Conservation (phyloP, 257 asterid species). For the Solanum corneliomulleri region DNA sequence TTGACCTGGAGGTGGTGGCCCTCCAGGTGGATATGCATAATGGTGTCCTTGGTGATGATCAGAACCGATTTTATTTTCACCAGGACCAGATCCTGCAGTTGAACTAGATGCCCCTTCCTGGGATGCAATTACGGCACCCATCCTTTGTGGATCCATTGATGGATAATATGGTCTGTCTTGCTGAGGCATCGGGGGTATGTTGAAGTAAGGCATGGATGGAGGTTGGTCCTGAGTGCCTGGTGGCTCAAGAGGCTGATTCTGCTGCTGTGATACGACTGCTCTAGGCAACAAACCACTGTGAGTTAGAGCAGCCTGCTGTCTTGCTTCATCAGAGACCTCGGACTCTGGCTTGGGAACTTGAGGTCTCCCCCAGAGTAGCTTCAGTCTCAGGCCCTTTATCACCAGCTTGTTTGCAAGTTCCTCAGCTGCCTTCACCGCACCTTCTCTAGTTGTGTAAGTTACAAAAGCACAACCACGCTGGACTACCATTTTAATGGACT, state of each 20-base stretch:
- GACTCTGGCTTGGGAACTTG: constrained; percentile 59
- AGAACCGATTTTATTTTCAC: constrained; percentile 30
- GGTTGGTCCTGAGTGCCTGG: constrained; percentile 49
- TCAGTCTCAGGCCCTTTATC: constrained; percentile 76
- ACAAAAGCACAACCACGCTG: constrained; percentile 94
- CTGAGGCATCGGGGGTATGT: constrained; percentile 72
- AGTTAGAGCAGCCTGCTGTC: constrained; percentile 61
- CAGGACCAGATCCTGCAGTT: constrained; percentile 28
- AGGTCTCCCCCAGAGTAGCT: constrained; percentile 91
- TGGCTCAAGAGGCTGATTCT: constrained; percentile 51
- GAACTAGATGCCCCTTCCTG: constrained; percentile 46
- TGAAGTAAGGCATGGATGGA: constrained; percentile 70
- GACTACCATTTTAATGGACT: constrained; percentile 77
- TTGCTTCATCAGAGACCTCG: constrained; percentile 64
- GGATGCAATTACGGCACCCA: constrained; percentile 71
- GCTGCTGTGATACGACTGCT: constrained; percentile 90
- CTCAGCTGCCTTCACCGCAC: constrained; percentile 95
- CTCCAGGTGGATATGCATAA: constrained; percentile 40
- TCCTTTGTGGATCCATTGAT: constrained; percentile 95
- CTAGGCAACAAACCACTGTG: constrained; percentile 84
- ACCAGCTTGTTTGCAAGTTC: constrained; percentile 80
- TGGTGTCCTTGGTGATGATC: constrained; percentile 37
- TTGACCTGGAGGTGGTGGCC: constrained; percentile 56
- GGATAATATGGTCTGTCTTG: constrained; percentile 74
- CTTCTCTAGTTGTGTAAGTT: constrained; percentile 84